Evolutionary conservation across 345 rosid species (phyloP), one percentile per base, ranked within the genome.

Genomic region (Hibiscus tridactylites): DNA sequence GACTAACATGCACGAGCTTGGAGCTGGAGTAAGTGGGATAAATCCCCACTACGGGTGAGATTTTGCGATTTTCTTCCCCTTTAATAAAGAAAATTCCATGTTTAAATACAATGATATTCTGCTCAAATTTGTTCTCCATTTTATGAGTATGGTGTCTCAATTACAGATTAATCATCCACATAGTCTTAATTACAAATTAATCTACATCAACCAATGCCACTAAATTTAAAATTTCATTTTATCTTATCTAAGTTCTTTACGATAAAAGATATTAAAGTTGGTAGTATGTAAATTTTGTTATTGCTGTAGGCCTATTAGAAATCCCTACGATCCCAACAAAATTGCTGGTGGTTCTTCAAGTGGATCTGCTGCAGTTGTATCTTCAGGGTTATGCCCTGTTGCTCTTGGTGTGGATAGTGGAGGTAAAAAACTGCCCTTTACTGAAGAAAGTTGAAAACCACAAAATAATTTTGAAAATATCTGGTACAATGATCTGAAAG

Each of bases 401-500:
- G 87, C 96, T 49, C 96, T 90, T 50, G 96, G 96, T 16, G 96
- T 90, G 62, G 96, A 90, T 52, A 92, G 96, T 0, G 96, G 96
- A 85, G 96, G 96, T 90, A 76, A 77, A 46, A 10, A 50, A 1
- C 1, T 13, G 5, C 1, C 26, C 3, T 46, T 31, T 16, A 31
- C 29, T 35, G 16, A 13, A 15, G 44, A 44, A 44, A 44, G 47
- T 44, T 44, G 44, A 60, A 29, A 68, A 58, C 2, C 69, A 64
- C 11, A 8, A 53, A 35, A 19, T n/a, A 15, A 37, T 39, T 37
- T 29, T 74, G 44, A 31, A 16, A 12, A n/a, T 37, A 26, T 9
- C 29, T 35, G 17, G 71, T 42, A 35, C 52, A 10, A 60, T 75
- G n/a, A 35, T 60, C 61, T 68, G 29, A 50, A 24, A 17, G 24